phyloP scores from a whole-genome alignment of 768 basidiomycete genomes.

The Paxillus involutus region DNA sequence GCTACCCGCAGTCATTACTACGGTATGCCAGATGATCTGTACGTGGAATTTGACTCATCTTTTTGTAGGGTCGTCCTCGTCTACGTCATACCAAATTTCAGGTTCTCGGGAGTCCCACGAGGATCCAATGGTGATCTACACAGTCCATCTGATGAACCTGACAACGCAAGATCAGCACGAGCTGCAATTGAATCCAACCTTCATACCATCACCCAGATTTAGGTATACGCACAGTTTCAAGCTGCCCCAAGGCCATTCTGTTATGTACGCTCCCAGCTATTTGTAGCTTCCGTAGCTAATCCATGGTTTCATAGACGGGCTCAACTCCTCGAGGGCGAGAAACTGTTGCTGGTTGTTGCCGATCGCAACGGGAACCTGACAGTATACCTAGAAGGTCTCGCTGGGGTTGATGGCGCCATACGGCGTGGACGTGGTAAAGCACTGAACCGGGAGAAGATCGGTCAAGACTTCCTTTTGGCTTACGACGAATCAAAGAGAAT shows the following conservation, averaged over 20 bases:
- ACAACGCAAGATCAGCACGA: constrained; percentile 28
- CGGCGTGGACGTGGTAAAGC: constrained; percentile 23
- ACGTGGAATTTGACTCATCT: background rate
- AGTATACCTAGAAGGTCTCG: constrained; percentile 39
- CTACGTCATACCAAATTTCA: background rate
- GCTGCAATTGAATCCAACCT: constrained; percentile 21
- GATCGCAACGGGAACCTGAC: constrained; percentile 33
- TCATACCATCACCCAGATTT: constrained; percentile 24
- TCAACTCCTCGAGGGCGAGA: constrained; percentile 41
- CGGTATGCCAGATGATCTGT: background rate
- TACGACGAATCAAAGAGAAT: constrained; percentile 54
- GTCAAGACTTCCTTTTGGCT: constrained; percentile 42
- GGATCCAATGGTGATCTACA: constrained; percentile 17
- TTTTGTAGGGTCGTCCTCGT: background rate
- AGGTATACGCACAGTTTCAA: constrained; percentile 12
- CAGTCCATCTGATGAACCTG: constrained; percentile 27
- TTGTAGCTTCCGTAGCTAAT: background rate
- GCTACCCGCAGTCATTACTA: background rate
- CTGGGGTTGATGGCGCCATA: constrained; percentile 33
- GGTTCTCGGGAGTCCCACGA: background rate
- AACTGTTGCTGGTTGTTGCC: constrained; percentile 41
- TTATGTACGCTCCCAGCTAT: constrained; percentile 11
- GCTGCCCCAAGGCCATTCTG: constrained; percentile 17
- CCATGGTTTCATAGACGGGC: constrained; percentile 22
- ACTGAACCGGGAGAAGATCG: constrained; percentile 47